A percentile compares a stretch with the other conserved stretches of the same genome.
These are phyloP conservation scores for Populus tremula DNA, from an alignment of 345 rosid species.

Conservation along the genomic window DNA sequence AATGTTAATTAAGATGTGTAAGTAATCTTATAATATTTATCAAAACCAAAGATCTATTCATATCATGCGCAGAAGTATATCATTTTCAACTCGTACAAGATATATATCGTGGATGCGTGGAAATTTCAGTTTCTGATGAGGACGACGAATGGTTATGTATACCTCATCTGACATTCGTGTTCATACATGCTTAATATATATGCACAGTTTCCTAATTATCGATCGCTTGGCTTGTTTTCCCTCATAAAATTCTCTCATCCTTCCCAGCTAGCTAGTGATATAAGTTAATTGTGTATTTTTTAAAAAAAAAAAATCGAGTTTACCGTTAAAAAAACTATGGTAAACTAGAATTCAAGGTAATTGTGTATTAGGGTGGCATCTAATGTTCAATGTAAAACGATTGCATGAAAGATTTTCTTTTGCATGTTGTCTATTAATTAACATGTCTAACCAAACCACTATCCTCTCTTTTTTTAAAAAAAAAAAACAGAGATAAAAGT, in stretches of 20 bases:
- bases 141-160: not conserved
- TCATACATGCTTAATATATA: not conserved
- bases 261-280: not conserved
- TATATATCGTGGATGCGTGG: not conserved
- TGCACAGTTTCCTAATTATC: too few relatives aligned
- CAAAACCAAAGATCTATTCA: too few relatives aligned
- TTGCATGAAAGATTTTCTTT: not conserved
- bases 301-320: too few relatives aligned
- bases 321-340: too few relatives aligned
- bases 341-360: too few relatives aligned
- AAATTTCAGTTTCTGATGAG: not conserved
- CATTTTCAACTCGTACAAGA: not conserved
- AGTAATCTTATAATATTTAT: too few relatives aligned
- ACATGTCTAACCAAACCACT: not conserved
- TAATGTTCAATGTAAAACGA: too few relatives aligned
- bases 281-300: not conserved
- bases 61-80: too few relatives aligned
- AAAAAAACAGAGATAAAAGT: too few relatives aligned
- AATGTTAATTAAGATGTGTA: too few relatives aligned
- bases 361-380: not conserved
- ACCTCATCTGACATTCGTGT: not conserved
- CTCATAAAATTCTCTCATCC: not conserved
- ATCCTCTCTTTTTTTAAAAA: not conserved
- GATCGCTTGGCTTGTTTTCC: not conserved
- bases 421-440: not conserved